Evolutionary conservation across 2,329 filamentous ascomycete genomes (phyloP), one percentile per base, ranked within the genome.

Genomic region (Ceratocystis eucalypticola): DNA sequence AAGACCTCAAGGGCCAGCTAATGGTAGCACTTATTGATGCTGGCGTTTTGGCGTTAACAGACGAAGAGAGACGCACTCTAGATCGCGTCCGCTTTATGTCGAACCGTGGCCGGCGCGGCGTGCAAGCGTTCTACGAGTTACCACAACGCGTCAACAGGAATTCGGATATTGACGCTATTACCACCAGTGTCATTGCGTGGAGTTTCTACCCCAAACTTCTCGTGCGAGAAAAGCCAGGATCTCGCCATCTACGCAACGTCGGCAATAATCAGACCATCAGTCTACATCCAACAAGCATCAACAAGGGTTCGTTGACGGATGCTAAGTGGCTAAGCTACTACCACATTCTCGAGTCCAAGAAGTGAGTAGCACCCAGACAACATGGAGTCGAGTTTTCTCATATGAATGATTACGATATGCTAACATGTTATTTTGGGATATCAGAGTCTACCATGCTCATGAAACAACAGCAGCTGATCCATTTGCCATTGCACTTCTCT

Each of bases 171-270:
- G 92, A 99, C 70, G 72, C 86, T 0, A 80, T 96, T 28, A 81
- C 91, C 5, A 84, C 87, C 68, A 88, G 91, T 0, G 88, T 96
- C 53, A 88, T 96, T 70, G 89, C 91, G 0, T 96, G 90, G 84
- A 92, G 90, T 64, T 96, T 99, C 77, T 97, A 99, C 72, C 94
- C 94, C 0, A 96, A 96, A 72, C 82, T 99, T 17, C 81, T 97
- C 2, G 84, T 88, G 30, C 85, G 88, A 66, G 92, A 97, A 71
- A 85, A 84, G 62, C 76, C 78, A 0, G 79, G 79, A 25, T 78
- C 79, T 30, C 95, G 91, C 77, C 91, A 89, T 12, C 88, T 92
- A 80, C 87, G 92, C 66, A 97, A 96, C 70, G 86, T 96, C 68
- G 86, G 89, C 64, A 97, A 96, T 77, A 96, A 95, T 74, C 93